Evolutionary conservation across 495 filamentous ascomycete species (phyloP), one percentile per base, ranked within the genome.

Genomic region (Neurospora hispaniola): DNA sequence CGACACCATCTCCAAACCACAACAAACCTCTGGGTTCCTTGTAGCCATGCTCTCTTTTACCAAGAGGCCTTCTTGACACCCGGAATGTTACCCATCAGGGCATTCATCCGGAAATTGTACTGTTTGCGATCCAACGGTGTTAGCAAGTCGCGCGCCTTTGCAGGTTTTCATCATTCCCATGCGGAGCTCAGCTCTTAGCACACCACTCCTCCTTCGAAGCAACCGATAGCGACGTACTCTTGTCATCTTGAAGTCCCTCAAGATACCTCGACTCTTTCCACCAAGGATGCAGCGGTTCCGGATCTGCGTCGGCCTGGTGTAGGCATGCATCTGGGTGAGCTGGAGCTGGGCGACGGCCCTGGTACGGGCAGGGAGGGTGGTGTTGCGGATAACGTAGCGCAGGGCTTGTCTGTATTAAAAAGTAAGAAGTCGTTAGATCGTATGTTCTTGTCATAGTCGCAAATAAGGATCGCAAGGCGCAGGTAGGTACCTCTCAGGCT

Each of bases 21-120:
- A 70, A 38, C 59, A 59, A 41, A 66, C 40, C 18, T 66, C 14
- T 7, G 54, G 27, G 27, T 72, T 42, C n/a, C 20, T 69, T 68
- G 46, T 72, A 59, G 44, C 48, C 42, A 20, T 42, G 31, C 9
- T 39, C 48, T 10, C 39, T 41, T 78, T 80, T 90, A 98, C 96
- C 96, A 99, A 80, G 91, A 94, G 10, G 96, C 96, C 86, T 98
- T 98, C 86, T 89, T 92, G 59, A 98, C 96, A 71, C 96, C 96
- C 0, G 96, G 96, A 43, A 99, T 80, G 72, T 94, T 89, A 71
- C 96, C 96, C n/a, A 86, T 89, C 68, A 97, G 80, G 3, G 96
- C 96, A 81, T 97, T 90, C 82, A 94, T 83, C 80, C 96, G 86
- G 85, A 99, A 98, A 84, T 93, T 92, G 84, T 86, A 99, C 94